Conservation (phyloP, 2,329 filamentous ascomycete species). For the Pseudopithomyces maydicus region DNA sequence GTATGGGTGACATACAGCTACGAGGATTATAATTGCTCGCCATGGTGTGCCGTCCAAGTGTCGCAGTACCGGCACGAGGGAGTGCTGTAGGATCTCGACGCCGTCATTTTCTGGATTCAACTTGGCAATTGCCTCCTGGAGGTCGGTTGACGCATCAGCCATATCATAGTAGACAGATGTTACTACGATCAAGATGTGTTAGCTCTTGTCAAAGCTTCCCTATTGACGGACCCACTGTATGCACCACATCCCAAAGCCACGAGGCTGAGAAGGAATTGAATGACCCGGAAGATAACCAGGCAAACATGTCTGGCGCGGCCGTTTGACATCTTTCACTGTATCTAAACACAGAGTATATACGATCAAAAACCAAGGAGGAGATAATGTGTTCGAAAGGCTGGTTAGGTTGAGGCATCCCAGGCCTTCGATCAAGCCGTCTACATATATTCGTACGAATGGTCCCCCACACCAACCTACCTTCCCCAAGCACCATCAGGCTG, state of each 20-base stretch:
- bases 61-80: slow-evolving; percentile 9
- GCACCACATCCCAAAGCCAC: slow-evolving; percentile 8
- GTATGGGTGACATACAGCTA: slow-evolving; percentile 7
- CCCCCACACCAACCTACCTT: no score
- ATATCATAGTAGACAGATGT: slow-evolving; percentile 12
- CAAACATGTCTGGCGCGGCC: slow-evolving; percentile 5
- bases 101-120: slow-evolving; percentile 6
- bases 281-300: slow-evolving; percentile 8
- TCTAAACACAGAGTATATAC: neutral
- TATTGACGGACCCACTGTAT: slow-evolving; percentile 6
- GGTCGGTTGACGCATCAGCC: slow-evolving; percentile 3
- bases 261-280: slow-evolving; percentile 12
- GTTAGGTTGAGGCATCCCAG: no score
- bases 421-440: no score
- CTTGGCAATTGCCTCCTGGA: slow-evolving; percentile 4
- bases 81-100: slow-evolving; percentile 8
- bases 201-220: neutral
- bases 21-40: slow-evolving; percentile 7
- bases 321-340: slow-evolving; percentile 3
- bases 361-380: neutral
- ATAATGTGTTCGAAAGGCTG: neutral
- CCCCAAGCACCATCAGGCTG: no score
- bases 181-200: neutral
- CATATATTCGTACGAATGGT: no score
- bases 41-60: slow-evolving; percentile 8